phyloP scores from a whole-genome alignment of 2,329 filamentous ascomycete species.

The Pseudocercospora eumusae region DNA sequence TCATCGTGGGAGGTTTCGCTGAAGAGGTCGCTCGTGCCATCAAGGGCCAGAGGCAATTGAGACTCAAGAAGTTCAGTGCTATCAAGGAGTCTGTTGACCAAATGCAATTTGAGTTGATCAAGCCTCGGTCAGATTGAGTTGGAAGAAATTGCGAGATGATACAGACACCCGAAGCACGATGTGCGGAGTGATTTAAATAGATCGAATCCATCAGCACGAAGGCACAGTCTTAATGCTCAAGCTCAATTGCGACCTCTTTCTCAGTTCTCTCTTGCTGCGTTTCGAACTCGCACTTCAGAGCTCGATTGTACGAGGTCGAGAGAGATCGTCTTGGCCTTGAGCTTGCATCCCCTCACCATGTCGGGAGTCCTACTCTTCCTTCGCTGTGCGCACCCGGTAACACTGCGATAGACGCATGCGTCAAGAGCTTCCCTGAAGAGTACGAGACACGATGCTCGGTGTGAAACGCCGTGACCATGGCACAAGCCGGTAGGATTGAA shows the following conservation, averaged over 20 bases:
- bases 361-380: neutral
- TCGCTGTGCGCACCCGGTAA: neutral
- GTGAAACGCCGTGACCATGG: neutral
- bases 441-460: neutral
- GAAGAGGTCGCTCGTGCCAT: constrained; percentile 19
- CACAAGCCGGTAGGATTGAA: neutral
- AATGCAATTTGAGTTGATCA: neutral
- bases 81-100: neutral
- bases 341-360: neutral
- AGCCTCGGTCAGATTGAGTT: neutral
- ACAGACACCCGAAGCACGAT: neutral
- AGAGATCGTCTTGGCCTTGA: neutral
- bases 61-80: neutral
- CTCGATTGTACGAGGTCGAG: neutral
- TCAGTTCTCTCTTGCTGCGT: neutral
- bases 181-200: neutral
- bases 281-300: neutral
- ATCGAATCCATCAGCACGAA: neutral
- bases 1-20: constrained; percentile 17
- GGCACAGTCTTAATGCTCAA: neutral
- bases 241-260: neutral
- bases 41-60: constrained; percentile 15
- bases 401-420: neutral
- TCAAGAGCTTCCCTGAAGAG: no score
- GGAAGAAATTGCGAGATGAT: neutral